phyloP scores from a whole-genome alignment of 192 early-diverging fungal genomes.

The Umbelopsis isabellina region DNA sequence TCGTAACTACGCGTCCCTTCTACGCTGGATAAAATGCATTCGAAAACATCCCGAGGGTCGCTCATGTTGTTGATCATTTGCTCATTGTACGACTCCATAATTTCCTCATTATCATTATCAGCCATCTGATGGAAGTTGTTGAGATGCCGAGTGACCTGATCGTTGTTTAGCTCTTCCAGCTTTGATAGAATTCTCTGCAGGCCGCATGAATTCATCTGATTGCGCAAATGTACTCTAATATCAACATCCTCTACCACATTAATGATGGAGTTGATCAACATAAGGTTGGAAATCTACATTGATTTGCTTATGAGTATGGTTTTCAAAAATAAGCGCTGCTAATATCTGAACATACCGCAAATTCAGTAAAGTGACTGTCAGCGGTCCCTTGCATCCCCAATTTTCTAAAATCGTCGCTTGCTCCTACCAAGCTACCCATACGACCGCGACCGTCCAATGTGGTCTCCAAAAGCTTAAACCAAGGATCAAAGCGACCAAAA shows the following conservation, averaged over 20 bases:
- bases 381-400: conserved; percentile 57
- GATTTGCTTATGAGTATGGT: not conserved
- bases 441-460: conserved; percentile 82
- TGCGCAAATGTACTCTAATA: conserved; percentile 71
- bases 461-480: conserved; percentile 74
- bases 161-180: conserved; percentile 55
- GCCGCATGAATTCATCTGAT: conserved; percentile 73
- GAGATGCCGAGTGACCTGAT: conserved; percentile 44
- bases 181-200: conserved; percentile 68
- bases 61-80: conserved; percentile 76
- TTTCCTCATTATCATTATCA: conserved; percentile 56
- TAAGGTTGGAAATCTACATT: conserved; percentile 68
- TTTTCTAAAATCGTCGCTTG: conserved; percentile 71
- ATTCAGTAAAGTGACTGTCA: conserved; percentile 78
- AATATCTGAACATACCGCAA: conserved; percentile 44
- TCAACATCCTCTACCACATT: conserved; percentile 77
- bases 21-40: conserved; percentile 67
- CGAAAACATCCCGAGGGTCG: conserved; percentile 77
- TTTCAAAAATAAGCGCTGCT: not conserved
- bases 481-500: conserved; percentile 73
- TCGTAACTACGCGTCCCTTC: conserved; percentile 75
- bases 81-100: conserved; percentile 65
- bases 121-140: conserved; percentile 36
- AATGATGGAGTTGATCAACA: conserved; percentile 76
- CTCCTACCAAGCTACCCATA: conserved; percentile 78